Percentiles rank a stretch among this genome's conserved stretches.
Conservation (phyloP, 371 early-diverging fungal genomes). For the Batkoa obscura region DNA sequence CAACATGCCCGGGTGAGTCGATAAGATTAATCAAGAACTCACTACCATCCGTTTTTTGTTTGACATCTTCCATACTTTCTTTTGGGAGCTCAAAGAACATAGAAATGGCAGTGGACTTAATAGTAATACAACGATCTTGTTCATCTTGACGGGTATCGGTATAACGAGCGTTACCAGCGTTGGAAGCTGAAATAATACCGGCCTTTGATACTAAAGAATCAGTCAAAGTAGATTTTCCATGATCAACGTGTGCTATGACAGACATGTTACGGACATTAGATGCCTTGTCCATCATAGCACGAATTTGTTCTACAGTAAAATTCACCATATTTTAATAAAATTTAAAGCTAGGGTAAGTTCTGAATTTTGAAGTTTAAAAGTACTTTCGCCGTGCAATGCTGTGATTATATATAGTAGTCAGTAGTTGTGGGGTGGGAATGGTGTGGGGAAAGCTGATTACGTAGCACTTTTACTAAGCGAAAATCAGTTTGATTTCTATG, state of each 20-base stretch:
- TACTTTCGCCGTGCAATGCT: no score
- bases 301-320: slow-evolving; percentile 33
- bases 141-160: slow-evolving; percentile 99
- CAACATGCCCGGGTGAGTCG: slow-evolving; percentile 99
- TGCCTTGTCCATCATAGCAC: slow-evolving; percentile 38
- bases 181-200: slow-evolving; percentile 94
- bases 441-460: no score
- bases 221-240: slow-evolving; percentile 92
- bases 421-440: no score
- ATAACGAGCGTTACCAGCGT: slow-evolving; percentile 96
- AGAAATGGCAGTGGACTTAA: slow-evolving; percentile 99
- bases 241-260: slow-evolving; percentile 99
- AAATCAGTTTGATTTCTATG: no score
- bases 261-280: slow-evolving; percentile 99
- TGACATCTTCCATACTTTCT: slow-evolving; percentile 72
- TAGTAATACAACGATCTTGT: slow-evolving; percentile 99
- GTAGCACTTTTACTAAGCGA: no score
- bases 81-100: slow-evolving; percentile 92
- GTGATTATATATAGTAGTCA: no score
- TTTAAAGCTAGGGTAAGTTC: slow-evolving; percentile 28
- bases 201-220: slow-evolving; percentile 98
- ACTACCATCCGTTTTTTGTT: slow-evolving; percentile 78
- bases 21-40: slow-evolving; percentile 99
- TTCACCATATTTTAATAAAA: slow-evolving; percentile 72
- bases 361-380: no score